Evolutionary conservation across 208 protist genomes (phyloP), one percentile per base, ranked within the genome.

Genomic region (Wallacemonas collosoma): DNA sequence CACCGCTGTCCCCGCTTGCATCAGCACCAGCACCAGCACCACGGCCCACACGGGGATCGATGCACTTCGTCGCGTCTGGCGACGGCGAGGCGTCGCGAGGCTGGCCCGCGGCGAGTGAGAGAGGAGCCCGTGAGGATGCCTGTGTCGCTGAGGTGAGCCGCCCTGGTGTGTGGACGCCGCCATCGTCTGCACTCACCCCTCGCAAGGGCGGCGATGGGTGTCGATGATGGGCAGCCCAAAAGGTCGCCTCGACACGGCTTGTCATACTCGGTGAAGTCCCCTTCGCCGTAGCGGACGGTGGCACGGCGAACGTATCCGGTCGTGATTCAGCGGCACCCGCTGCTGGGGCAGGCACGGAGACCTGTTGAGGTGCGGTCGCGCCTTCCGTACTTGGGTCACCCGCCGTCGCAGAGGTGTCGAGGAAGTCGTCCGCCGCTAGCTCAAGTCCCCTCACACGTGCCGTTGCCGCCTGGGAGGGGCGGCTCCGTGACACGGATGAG

Each of bases 241-340:
- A 65, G 41, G 60, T 65, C n/a, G 38, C 43, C 60, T 65, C 60
- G n/a, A 65, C 60, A 41, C 60, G 60, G 5, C 39, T 41, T 4
- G 12, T 8, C 60, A 65, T 65, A 8, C 41, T 7, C 38, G 12
- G 41, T 3, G 60, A 14, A 1, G 8, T 50, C 6, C 8, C 45
- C 8, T 14, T 50, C 6, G 45, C 45, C 45, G 6, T 12, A 6
- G 6, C 45, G 45, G 45, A 50, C 8, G 45, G 45, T 6, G 6
- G 8, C 12, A 50, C 45, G 12, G 45, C 45, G 45, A 0, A 50
- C 12, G 26, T 26, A 26, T 26, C 26, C 26, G 26, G 26, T 26
- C 26, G 26, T 26, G 26, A 26, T 26, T 26, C 26, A 26, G 26
- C 26, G 26, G 26, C 26, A 26, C 26, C 26, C 26, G 26, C 26